phyloP scores from a whole-genome alignment of 257 asterid species.

The Linderniella brevidens region DNA sequence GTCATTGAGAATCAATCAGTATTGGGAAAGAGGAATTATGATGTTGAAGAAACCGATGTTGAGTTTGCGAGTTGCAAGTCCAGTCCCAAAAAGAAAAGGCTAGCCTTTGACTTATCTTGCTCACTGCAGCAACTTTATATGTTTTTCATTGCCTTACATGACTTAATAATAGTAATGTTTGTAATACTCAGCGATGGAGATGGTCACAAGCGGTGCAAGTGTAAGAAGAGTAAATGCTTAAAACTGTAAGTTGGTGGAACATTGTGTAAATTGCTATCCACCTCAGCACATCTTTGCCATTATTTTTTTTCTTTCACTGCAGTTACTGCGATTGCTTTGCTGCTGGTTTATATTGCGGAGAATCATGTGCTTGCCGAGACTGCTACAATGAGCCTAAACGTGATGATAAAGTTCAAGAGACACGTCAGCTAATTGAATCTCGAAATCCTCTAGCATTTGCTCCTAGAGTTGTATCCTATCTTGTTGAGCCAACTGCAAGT shows the following conservation, averaged over 20 bases:
- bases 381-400: conserved; percentile 57
- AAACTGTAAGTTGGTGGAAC: conserved; percentile 45
- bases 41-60: conserved; percentile 21
- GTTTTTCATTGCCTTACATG: conserved; percentile 7
- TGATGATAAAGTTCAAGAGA: conserved; percentile 40
- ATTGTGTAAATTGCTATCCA: conserved; percentile 9
- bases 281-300: conserved; percentile 1
- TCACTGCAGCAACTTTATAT: conserved; percentile 3
- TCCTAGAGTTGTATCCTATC: conserved; percentile 35
- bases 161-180: conserved; percentile 11
- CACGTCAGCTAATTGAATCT: conserved; percentile 38
- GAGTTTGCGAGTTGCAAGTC: conserved; percentile 19
- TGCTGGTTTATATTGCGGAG: conserved; percentile 57
- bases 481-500: conserved; percentile 20
- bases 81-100: conserved; percentile 52
- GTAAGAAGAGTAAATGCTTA: conserved; percentile 65
- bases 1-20: conserved; percentile 23
- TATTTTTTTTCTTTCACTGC: conserved; percentile 16
- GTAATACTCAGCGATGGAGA: conserved; percentile 23
- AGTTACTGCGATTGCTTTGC: conserved; percentile 89
- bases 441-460: conserved; percentile 74
- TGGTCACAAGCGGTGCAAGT: conserved; percentile 65
- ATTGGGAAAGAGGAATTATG: conserved; percentile 18
- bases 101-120: conserved; percentile 13
- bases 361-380: conserved; percentile 57